Evolutionary conservation across 257 asterid genomes (phyloP), one percentile per base, ranked within the genome.

Genomic region (Solanum etuberosum): DNA sequence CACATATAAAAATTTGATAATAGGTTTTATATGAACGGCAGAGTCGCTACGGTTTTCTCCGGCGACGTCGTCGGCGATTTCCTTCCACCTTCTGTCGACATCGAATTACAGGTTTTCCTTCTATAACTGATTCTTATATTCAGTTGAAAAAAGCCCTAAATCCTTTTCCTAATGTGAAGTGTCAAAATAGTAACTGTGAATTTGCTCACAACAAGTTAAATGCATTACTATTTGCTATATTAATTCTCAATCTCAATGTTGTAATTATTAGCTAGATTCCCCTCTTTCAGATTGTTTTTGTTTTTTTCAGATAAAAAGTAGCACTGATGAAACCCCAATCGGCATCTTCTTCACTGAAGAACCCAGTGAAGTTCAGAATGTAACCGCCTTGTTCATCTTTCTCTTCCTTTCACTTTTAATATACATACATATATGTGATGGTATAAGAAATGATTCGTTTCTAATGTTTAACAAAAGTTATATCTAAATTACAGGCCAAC

Each of bases 331-430:
- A 94, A 83, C 90, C 97, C 37, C 94, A 89, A 83, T 88, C 97
- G 23, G 88, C 94, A 38, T 95, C 98, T 96, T 93, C 95, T 85
- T 90, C 93, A 16, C 90, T 98, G 40, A 95, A 91, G 90, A 94
- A 91, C 85, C 98, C 98, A 31, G 96, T 97, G 91, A 97, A 94
- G 88, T 97, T 96, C 88, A 93, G 93, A 86, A 94, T 96, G 99
- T 96, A 88, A 9, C 51, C 9, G 37, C 63, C 25, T 11, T 16
- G 87, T 48, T 57, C 68, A 82, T 73, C 61, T 25, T 59, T 51
- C 85, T 72, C 38, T 37, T 80, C 65, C 12, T 57, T 2, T 72
- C 37, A 7, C 76, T 70, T 42, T 70, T 70, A 67, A 25, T 65
- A 27, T 6, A 16, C 61, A 51, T 51, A 18, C 65, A 57, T 57